Percentiles rank a stretch among this genome's conserved stretches.
phyloP scores from a whole-genome alignment of 2,329 filamentous ascomycete genomes.

The Sodiomyces alkalinus region DNA sequence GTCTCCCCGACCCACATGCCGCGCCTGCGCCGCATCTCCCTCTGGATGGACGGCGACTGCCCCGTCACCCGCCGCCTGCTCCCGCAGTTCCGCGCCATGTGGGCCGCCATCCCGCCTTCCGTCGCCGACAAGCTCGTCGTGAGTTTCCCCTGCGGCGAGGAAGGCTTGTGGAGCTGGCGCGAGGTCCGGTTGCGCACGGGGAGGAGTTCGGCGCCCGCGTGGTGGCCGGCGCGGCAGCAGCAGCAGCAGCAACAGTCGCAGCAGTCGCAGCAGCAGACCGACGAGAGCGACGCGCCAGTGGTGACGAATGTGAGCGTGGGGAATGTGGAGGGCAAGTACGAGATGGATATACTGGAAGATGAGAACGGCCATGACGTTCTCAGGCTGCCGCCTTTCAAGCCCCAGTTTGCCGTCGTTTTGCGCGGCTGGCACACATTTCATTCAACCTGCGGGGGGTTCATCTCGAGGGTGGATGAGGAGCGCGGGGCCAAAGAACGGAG shows the following conservation, averaged over 20 bases:
- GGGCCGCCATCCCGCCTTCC: not conserved
- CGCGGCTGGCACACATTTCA: conserved; percentile 5
- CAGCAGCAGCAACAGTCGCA: not conserved
- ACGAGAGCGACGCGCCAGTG: too few species aligned
- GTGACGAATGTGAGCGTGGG: too few species aligned
- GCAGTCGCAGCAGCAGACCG: too few species aligned
- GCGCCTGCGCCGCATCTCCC: conserved; percentile 1
- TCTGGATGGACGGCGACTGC: conserved; percentile 8
- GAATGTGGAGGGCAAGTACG: too few species aligned
- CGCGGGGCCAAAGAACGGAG: conserved; percentile 1
- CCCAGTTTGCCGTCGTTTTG: conserved; percentile 4
- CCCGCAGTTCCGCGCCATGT: conserved; percentile 7
- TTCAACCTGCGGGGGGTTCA: conserved; percentile 2
- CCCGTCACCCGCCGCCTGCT: conserved; percentile 7
- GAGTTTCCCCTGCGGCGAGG: conserved; percentile 6
- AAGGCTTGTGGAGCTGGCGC: conserved; percentile 8
- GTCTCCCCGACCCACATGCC: conserved; percentile 1
- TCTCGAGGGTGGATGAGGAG: conserved; percentile 1
- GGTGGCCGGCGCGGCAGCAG: not conserved
- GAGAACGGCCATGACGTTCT: not conserved
- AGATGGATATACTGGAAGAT: too few species aligned
- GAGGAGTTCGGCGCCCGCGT: not conserved
- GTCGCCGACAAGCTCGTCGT: conserved; percentile 3
- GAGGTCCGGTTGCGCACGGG: conserved; percentile 1
- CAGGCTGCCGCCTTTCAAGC: conserved; percentile 1